Evolutionary conservation across 345 rosid genomes (phyloP).

Genomic region (Luvunga scandens): DNA sequence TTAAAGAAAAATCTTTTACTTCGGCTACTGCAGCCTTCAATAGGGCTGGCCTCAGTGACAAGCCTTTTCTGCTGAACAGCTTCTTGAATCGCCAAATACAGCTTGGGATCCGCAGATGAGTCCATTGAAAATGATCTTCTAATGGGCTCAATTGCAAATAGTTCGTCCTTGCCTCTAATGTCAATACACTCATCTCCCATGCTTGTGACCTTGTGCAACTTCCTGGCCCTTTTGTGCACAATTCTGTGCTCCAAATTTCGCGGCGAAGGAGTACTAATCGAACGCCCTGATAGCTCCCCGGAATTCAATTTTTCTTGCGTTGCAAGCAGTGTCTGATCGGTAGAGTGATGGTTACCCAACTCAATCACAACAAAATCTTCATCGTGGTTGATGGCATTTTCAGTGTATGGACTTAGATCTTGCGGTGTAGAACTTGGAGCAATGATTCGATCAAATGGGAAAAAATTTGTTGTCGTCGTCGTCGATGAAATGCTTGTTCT

Average conservation of each 20-base stretch:
- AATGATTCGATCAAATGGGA: constrained; percentile 21
- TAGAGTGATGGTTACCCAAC: constrained; percentile 33
- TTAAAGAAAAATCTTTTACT: constrained; percentile 65
- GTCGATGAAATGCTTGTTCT: constrained; percentile 64
- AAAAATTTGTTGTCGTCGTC: neutral
- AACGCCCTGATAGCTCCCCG: constrained; percentile 21
- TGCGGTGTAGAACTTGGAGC: constrained; percentile 50
- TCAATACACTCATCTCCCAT: constrained; percentile 90
- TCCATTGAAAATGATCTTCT: constrained; percentile 93
- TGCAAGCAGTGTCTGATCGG: constrained; percentile 28
- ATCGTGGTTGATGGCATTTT: constrained; percentile 34
- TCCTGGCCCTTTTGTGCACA: constrained; percentile 36
- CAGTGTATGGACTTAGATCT: constrained; percentile 35
- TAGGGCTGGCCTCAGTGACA: constrained; percentile 36
- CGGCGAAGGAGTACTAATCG: constrained; percentile 31
- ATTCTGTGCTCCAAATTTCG: constrained; percentile 38
- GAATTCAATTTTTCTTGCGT: constrained; percentile 48
- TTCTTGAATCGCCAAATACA: constrained; percentile 63
- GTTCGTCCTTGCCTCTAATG: constrained; percentile 53
- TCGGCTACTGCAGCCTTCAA: constrained; percentile 47
- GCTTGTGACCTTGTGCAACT: constrained; percentile 52
- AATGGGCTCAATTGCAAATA: constrained; percentile 62
- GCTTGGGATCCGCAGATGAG: constrained; percentile 62
- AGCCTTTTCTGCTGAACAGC: constrained; percentile 43
- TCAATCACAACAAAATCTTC: constrained; percentile 77